phyloP scores from a whole-genome alignment of 257 asterid species.

The Leptodermis oblonga region DNA sequence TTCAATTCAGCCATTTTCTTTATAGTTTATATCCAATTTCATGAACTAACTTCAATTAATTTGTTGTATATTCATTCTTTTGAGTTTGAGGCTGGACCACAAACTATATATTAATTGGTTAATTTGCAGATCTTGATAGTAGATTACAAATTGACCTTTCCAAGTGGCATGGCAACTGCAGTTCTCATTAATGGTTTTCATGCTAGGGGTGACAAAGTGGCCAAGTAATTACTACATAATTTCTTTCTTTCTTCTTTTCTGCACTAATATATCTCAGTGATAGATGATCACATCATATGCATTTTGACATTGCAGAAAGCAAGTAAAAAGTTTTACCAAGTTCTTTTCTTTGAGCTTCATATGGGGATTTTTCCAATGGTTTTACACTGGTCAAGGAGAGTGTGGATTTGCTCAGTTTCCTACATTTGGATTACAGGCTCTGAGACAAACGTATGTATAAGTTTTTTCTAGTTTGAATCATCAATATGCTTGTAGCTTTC shows the following conservation, averaged over 20 bases:
- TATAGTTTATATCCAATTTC: too few species aligned
- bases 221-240: constrained; percentile 41
- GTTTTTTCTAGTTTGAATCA: background rate
- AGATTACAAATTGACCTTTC: constrained; percentile 84
- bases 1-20: too few species aligned
- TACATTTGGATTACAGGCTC: constrained; percentile 77
- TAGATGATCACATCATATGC: background rate
- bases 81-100: background rate
- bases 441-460: constrained; percentile 61
- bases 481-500: background rate
- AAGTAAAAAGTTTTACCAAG: constrained; percentile 64
- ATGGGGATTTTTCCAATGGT: constrained; percentile 91
- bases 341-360: constrained; percentile 56
- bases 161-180: constrained; percentile 94
- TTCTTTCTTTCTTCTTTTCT: background rate
- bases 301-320: constrained; percentile 54
- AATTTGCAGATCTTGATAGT: constrained; percentile 72
- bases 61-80: too few species aligned
- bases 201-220: constrained; percentile 56
- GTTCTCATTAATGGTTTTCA: constrained; percentile 90
- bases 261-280: background rate
- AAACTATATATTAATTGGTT: constrained; percentile 8
- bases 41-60: too few species aligned
- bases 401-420: constrained; percentile 85
- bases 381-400: constrained; percentile 55